Evolutionary conservation across 2,329 filamentous ascomycete species (phyloP), one percentile per base, ranked within the genome.

Genomic region (Fusarium haematococcum): DNA sequence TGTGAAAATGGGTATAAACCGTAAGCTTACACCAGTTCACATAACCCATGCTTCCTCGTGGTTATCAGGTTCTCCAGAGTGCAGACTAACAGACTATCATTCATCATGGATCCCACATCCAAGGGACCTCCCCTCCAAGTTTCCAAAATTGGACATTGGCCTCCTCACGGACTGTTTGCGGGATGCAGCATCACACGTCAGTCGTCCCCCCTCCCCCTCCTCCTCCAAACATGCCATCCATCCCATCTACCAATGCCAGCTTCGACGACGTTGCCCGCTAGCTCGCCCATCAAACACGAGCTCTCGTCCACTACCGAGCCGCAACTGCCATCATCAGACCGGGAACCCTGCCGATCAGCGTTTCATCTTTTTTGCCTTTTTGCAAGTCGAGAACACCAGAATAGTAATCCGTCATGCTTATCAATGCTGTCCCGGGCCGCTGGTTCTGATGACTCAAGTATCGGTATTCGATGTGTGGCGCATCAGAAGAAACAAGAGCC

Each of bases 181-280:
- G 37, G 70, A 54, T 70, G 62, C 68, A 64, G 60, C 52, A 69
- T 70, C 69, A 67, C 65, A 75, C 72, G 72, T 75, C 72, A 75
- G 72, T 75, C 58, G 45, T 59, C 39, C 65, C 57, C 56, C 54
- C 54, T 14, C 41, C 20, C 11, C 41, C 41, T 14, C 33, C 33
- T 39, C 37, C 41, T n/a, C 54, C 23, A 20, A 32, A 23, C 52
- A 37, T 70, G 20, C 43, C 58, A 14, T 25, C 35, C 30, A 35
- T 25, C 23, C n/a, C 56, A 20, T 48, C 50, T 63, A 25, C 43
- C 13, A 63, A 35, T 65, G 45, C 45, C 43, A 56, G 45, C 54
- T 23, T 13, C 35, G 20, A 45, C 16, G 16, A 60, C 30, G 13
- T 64, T 33, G 61, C 43, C 48, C 68, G 41, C 50, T 63, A 71